Conservation (phyloP, 2,329 filamentous ascomycete genomes). For the Ascosphaera aggregata region DNA sequence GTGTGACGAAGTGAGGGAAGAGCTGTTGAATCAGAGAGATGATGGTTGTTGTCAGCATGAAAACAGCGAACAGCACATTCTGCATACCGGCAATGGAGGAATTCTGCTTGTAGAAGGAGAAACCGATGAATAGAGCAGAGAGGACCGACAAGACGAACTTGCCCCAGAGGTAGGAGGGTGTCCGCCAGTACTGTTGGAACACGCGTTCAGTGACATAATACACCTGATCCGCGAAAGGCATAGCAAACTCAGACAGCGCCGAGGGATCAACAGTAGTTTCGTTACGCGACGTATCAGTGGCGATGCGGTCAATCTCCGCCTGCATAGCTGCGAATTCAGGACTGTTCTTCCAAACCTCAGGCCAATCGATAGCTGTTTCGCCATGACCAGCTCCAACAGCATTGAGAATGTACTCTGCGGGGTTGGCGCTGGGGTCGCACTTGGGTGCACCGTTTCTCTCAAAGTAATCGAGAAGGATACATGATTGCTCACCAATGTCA, state of each 20-base stretch:
- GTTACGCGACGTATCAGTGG: constrained; percentile 12
- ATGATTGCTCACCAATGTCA: constrained; percentile 34
- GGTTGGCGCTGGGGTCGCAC: constrained; percentile 39
- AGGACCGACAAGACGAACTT: constrained; percentile 44
- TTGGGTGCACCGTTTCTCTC: constrained; percentile 33
- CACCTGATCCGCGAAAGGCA: constrained; percentile 43
- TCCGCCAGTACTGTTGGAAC: constrained; percentile 79
- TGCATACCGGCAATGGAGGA: constrained; percentile 56
- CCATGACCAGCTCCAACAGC: constrained; percentile 36
- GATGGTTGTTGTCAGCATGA: constrained; percentile 43
- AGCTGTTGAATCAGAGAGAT: constrained; percentile 29
- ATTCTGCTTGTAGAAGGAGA: constrained; percentile 51
- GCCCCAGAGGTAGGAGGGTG: constrained; percentile 62
- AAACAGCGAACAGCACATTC: constrained; percentile 70
- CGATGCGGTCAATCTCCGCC: constrained; percentile 32
- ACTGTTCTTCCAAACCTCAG: constrained; percentile 35
- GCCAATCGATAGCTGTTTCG: constrained; percentile 41
- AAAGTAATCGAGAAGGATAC: constrained; percentile 38
- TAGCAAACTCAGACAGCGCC: constrained; percentile 41
- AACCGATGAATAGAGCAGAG: constrained; percentile 51
- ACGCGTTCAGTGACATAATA: constrained; percentile 44
- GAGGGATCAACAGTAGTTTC: constrained; percentile 22
- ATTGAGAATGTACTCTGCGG: constrained; percentile 49
- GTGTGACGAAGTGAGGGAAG: constrained; percentile 69
- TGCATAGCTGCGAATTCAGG: constrained; percentile 30